Evolutionary conservation across 1,284 basidiomycete genomes (phyloP), one percentile per base, ranked within the genome.

Genomic region (Microbotryum lychnidis-dioicae): DNA sequence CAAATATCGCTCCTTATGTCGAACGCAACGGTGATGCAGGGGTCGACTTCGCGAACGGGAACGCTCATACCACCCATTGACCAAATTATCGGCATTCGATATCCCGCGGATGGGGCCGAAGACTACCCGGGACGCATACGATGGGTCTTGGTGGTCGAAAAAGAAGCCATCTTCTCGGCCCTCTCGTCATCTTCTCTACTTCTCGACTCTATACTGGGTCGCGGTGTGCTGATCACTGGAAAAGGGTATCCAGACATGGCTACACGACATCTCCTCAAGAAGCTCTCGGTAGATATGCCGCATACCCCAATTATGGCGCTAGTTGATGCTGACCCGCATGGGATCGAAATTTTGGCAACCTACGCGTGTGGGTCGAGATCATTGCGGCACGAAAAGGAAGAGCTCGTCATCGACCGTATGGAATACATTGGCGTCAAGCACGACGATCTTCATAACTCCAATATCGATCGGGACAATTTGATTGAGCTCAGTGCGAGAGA

Each of bases 231-330:
- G 45, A 80, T 91, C 67, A 91, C 89, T 6, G 92, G 92, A 3
- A 94, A 94, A 75, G 92, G 92, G 1, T 96, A 93, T 75, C 91
- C 92, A 0, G 92, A 96, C 71, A 74, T 94, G 2, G 85, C 90
- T 1, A 93, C 92, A 1, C 82, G 90, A 10, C 84, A 91, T 66
- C 79, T 96, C 6, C 81, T 91, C 51, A 83, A 83, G 60, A 82
- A 80, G 1, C 77, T 94, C 1, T 82, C 85, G 1, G 80, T 84
- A 56, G 80, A 80, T 48, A 80, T 89, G 29, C 85, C 87, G 6
- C 64, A 85, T 4, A 79, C 86, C 25, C 85, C 84, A 10, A 77
- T 88, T 23, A 86, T 87, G 57, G 85, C 82, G 0, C 76, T 96
- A n/a, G 86, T 94, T 6, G 92, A 97, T 71, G 87, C 83, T 0